A percentile compares a stretch with the other conserved stretches of the same genome.
Conservation (phyloP, 805 yeast genomes). For the Metschnikowia reukaufii region DNA sequence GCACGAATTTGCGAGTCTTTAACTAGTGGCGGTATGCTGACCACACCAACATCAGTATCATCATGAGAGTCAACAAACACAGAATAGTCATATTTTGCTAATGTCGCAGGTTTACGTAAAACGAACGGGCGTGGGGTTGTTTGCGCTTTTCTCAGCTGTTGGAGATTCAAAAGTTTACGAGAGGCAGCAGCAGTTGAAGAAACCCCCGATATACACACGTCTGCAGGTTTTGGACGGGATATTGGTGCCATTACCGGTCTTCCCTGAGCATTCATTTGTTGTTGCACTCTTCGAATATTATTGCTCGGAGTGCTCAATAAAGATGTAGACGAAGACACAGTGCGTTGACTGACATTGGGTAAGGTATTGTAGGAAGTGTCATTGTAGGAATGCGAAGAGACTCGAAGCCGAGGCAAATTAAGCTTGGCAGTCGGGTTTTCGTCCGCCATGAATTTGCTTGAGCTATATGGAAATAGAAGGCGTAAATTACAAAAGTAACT, state of each 20-base stretch:
- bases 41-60: constrained; percentile 2
- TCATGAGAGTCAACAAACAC: constrained; percentile 23
- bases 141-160: constrained; percentile 34
- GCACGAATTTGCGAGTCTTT: constrained; percentile 44
- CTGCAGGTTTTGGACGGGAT: constrained; percentile 8
- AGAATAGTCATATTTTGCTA: constrained; percentile 38
- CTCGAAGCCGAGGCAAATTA: constrained; percentile 18
- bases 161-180: constrained; percentile 39
- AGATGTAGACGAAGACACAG: constrained; percentile 39
- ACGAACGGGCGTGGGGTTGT: constrained; percentile 24
- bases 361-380: constrained; percentile 13
- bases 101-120: constrained; percentile 32
- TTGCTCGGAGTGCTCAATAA: constrained; percentile 45
- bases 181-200: constrained; percentile 25
- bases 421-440: constrained; percentile 13
- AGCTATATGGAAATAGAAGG: neutral
- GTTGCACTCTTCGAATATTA: constrained; percentile 35
- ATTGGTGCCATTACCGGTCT: constrained; percentile 6
- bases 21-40: constrained; percentile 30
- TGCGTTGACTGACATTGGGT: constrained; percentile 27
- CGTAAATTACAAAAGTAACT: neutral
- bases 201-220: constrained; percentile 8
- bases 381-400: constrained; percentile 11
- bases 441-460: constrained; percentile 12
- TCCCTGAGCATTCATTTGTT: constrained; percentile 21